A percentile compares a stretch with the other conserved stretches of the same genome.
Evolutionary conservation across 2,329 filamentous ascomycete species (phyloP).

Genomic region (Beauveria sp.): DNA sequence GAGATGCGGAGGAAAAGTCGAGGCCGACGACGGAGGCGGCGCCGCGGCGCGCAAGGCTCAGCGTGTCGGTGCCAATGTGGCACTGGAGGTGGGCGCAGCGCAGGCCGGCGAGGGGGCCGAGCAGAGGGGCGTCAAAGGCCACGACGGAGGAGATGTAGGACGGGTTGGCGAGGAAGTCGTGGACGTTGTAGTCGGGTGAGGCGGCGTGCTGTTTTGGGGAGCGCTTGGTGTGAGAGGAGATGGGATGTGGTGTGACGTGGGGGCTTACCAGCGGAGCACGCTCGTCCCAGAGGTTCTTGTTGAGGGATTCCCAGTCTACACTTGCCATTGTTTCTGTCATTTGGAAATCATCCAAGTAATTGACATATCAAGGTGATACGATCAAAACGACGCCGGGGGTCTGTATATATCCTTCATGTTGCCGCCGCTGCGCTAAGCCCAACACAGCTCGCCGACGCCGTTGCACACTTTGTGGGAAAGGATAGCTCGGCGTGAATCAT

Average conservation of each 20-base stretch:
- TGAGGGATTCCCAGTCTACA: constrained; percentile 13
- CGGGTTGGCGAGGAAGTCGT: background rate
- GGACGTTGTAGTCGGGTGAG: constrained; percentile 11
- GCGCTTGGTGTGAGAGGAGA: background rate
- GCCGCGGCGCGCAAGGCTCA: constrained; percentile 13
- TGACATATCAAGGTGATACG: too few relatives aligned
- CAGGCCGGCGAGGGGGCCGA: constrained; percentile 11
- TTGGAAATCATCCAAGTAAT: background rate
- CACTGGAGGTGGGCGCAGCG: constrained; percentile 14
- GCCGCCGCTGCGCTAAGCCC: background rate
- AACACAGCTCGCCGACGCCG: background rate
- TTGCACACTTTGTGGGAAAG: background rate
- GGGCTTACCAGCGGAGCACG: constrained; percentile 12
- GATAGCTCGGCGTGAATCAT: background rate
- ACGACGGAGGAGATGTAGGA: constrained; percentile 10
- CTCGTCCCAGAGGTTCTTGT: constrained; percentile 12
- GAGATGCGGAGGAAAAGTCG: constrained; percentile 13
- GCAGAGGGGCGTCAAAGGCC: constrained; percentile 9
- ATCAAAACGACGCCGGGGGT: too few relatives aligned
- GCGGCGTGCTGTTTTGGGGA: constrained; percentile 9
- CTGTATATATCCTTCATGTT: background rate
- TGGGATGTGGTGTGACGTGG: background rate
- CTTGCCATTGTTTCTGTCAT: background rate
- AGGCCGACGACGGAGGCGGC: constrained; percentile 15
- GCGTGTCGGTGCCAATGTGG: constrained; percentile 16